These are phyloP conservation scores for Phytophthora tubulina DNA, from an alignment of 352 stramenopile species.

Conservation along the genomic window DNA sequence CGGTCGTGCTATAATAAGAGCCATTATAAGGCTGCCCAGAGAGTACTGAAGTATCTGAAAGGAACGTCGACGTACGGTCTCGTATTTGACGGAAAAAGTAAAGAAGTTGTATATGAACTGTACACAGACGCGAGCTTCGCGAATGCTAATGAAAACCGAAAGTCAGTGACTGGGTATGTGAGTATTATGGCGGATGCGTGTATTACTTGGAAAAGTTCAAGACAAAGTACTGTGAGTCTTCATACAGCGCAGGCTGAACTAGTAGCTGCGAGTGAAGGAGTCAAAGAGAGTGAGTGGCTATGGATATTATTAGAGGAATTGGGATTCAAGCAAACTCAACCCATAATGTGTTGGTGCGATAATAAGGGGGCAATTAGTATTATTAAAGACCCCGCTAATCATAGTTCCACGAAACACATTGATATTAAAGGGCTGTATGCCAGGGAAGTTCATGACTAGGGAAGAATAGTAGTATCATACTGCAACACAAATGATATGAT, in stretches of 20 bases:
- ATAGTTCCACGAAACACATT: no score
- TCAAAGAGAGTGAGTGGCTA: conserved; percentile 19
- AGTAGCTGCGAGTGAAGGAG: conserved; percentile 21
- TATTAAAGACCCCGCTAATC: no score
- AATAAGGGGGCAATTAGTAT: no score
- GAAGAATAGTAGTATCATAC: no score
- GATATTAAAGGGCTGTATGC: no score
- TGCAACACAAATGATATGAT: no score
- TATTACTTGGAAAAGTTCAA: background rate
- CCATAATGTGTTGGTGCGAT: no score
- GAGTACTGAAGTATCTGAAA: background rate
- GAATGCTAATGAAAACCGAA: conserved; percentile 20
- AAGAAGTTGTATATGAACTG: conserved; percentile 11
- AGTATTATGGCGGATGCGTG: conserved; percentile 17
- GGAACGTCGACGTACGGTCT: background rate
- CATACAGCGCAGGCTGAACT: conserved; percentile 24
- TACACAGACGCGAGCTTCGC: background rate
- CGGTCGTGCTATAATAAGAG: no score
- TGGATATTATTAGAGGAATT: conserved; percentile 20
- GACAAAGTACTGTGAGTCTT: background rate
- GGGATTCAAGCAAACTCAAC: conserved; percentile 1
- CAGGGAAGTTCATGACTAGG: no score
- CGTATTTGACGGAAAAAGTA: conserved; percentile 19
- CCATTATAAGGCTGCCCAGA: no score
- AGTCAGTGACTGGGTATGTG: conserved; percentile 15